Evolutionary conservation across 352 stramenopile genomes (phyloP).

Genomic region (Pythium graminicola): DNA sequence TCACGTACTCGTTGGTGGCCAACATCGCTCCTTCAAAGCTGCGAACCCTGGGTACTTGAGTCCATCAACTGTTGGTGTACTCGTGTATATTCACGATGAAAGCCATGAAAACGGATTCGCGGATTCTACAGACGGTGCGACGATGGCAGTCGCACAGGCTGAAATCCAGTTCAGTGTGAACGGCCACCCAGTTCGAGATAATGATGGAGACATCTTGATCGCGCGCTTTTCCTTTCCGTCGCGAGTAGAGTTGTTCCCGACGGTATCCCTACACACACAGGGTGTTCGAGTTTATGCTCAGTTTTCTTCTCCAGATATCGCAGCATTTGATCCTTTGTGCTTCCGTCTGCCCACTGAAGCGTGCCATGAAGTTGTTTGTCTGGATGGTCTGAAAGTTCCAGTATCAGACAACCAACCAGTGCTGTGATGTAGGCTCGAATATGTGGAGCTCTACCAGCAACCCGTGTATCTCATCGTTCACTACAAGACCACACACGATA

Average conservation of each 20-base stretch:
- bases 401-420: background rate
- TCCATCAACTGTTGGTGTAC: constrained; percentile 67
- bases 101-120: constrained; percentile 14
- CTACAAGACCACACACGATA: background rate
- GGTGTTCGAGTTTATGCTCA: constrained; percentile 69
- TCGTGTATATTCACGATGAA: constrained; percentile 52
- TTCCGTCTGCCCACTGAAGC: constrained; percentile 34
- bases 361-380: constrained; percentile 53
- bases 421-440: background rate
- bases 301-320: constrained; percentile 72
- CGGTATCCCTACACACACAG: constrained; percentile 77
- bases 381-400: constrained; percentile 51
- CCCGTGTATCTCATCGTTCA: background rate
- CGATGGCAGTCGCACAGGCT: constrained; percentile 23
- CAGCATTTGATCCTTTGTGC: constrained; percentile 38
- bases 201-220: constrained; percentile 43
- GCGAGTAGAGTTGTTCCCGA: constrained; percentile 70
- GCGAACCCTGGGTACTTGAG: constrained; percentile 50
- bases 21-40: constrained; percentile 47
- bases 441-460: background rate
- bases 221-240: constrained; percentile 54
- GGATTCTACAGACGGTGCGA: background rate
- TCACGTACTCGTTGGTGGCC: constrained; percentile 59
- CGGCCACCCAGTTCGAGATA: constrained; percentile 51
- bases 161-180: constrained; percentile 72